Evolutionary conservation across 2,329 filamentous ascomycete genomes (phyloP).

Genomic region (Paramyrothecium sp.): DNA sequence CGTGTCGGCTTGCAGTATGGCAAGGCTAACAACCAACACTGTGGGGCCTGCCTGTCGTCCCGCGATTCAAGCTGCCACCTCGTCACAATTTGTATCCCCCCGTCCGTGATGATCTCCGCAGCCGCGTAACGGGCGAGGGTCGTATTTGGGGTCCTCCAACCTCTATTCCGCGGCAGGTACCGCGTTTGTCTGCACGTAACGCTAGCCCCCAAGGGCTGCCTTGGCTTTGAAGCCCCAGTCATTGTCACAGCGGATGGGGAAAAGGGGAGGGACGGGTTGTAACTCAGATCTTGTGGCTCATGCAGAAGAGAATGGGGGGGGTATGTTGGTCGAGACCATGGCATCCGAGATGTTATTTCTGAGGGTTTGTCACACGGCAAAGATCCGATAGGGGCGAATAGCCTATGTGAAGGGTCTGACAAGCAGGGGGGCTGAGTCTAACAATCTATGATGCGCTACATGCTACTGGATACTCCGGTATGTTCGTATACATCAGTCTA

Average conservation of each 20-base stretch:
- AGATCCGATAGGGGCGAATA: neutral
- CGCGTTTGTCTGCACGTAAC: neutral
- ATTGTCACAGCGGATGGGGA: no score
- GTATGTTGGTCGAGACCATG: neutral
- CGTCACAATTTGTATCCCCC: neutral
- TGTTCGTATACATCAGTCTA: neutral
- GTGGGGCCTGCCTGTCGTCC: no score
- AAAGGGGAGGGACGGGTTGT: no score
- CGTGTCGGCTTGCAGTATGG: neutral
- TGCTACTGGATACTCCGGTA: neutral
- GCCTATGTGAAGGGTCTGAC: neutral
- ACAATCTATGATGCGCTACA: neutral
- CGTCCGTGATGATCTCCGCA: neutral
- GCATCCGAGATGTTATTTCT: neutral
- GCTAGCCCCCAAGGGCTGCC: no score
- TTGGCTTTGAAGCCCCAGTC: no score
- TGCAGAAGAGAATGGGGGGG: neutral
- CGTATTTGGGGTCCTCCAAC: neutral
- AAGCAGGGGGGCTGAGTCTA: neutral
- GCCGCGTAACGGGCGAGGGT: neutral
- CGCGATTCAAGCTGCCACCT: neutral
- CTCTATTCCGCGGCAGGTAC: neutral
- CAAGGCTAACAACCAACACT: no score
- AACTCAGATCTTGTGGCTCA: neutral
- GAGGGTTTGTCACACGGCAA: neutral